These are phyloP conservation scores for Periconia digitata DNA, from an alignment of 2,329 filamentous ascomycete genomes.

Conservation along the genomic window DNA sequence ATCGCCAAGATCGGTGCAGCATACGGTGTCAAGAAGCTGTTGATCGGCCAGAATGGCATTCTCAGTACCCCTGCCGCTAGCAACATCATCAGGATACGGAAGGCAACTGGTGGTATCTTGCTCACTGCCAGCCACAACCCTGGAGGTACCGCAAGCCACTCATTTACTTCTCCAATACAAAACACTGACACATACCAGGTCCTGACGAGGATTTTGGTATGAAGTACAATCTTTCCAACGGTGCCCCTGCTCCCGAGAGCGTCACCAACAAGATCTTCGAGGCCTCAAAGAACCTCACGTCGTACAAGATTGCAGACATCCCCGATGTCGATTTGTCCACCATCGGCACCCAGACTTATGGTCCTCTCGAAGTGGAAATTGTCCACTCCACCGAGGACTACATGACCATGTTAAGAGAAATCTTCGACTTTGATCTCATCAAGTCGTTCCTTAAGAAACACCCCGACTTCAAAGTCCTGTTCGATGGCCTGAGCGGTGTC, in stretches of 20 bases:
- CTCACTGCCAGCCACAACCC: slow-evolving; percentile 98
- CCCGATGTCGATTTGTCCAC: slow-evolving; percentile 81
- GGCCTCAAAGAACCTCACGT: slow-evolving; percentile 82
- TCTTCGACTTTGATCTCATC: slow-evolving; percentile 97
- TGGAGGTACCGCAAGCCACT: slow-evolving; percentile 67
- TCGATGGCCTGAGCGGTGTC: slow-evolving; percentile 91
- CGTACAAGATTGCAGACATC: slow-evolving; percentile 89
- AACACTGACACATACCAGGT: slow-evolving; percentile 54
- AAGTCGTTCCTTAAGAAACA: slow-evolving; percentile 87
- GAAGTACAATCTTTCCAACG: slow-evolving; percentile 99
- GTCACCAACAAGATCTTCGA: slow-evolving; percentile 99
- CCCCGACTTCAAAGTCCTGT: slow-evolving; percentile 93
- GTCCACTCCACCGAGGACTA: slow-evolving; percentile 94
- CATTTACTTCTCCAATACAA: background rate
- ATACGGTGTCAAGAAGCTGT: slow-evolving; percentile 97
- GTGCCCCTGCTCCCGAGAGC: slow-evolving; percentile 90
- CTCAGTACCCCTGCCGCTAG: slow-evolving; percentile 94
- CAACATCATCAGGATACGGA: slow-evolving; percentile 90
- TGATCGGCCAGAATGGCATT: slow-evolving; percentile 95
- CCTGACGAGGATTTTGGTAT: slow-evolving; percentile 96
- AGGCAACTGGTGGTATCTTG: slow-evolving; percentile 94
- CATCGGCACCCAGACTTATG: slow-evolving; percentile 83
- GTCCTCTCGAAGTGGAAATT: slow-evolving; percentile 87
- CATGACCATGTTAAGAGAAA: slow-evolving; percentile 92
- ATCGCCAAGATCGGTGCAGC: slow-evolving; percentile 97